Evolutionary conservation across 1,284 basidiomycete genomes (phyloP), one percentile per base, ranked within the genome.

Genomic region (Leccinum olivaceoglutinosum): DNA sequence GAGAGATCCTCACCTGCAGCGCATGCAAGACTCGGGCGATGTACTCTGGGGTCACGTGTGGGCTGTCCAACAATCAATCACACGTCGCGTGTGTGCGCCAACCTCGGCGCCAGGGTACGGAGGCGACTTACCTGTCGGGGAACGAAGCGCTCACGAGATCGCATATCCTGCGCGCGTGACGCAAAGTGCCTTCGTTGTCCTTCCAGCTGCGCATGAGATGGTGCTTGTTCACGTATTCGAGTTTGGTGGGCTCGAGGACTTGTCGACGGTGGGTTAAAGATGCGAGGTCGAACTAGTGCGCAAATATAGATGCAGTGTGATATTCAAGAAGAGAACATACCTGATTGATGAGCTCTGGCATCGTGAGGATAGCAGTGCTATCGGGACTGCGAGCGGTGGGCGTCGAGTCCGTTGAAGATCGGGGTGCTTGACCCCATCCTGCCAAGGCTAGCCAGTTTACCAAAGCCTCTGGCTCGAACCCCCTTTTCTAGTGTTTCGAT

Each of bases 361-460:
- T 74, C 0, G 81, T 83, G 81, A 93, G 83, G 9, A 91, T 73
- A 2, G 80, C 77, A 1, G 86, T 89, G 68, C 86, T 89, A 60
- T 87, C 85, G 1, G 87, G 88, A 5, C 83, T 83, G 38, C 77
- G 76, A 55, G 74, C 65, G 58, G 63, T 67, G 53, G 66, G 36
- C 4, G 67, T 63, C 38, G 71, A 62, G 4, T 71, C 62, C 7
- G 64, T 60, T 25, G 69, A 60, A 1, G 73, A 67, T 10, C 68
- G 63, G 1, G 74, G 59, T 0, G 67, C 61, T 21, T 68, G 65
- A 53, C 93, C 94, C 92, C 95, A 98, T 0, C 97, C 96, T 57
- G 95, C 90, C 25, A 98, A 78, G 1, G 92, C 94, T 3, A 98
- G 83, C 87, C 96, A 98, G 73, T 99, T 99, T 44, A 96, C 77